Evolutionary conservation across 306 rosid species (phyloP).

Genomic region (Rosa rugosa): DNA sequence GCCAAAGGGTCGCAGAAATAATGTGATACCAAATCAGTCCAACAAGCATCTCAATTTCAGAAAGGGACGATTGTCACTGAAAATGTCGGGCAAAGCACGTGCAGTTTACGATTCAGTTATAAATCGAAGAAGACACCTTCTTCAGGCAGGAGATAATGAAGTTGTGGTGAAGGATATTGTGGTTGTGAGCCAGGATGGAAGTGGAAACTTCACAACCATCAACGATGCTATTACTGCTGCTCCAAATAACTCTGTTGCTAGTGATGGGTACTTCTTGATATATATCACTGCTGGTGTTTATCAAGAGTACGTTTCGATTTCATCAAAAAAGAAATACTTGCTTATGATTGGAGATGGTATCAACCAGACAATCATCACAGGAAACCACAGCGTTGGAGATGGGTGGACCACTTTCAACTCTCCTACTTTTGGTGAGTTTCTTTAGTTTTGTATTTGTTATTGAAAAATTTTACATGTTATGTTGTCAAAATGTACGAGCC

Average conservation of each 20-base stretch:
- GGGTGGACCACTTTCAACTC: conserved; percentile 39
- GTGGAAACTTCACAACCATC: conserved; percentile 33
- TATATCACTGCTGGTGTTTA: conserved; percentile 42
- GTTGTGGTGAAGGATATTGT: conserved; percentile 31
- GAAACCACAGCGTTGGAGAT: conserved; percentile 36
- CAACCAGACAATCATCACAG: conserved; percentile 40
- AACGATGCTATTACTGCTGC: conserved; percentile 32
- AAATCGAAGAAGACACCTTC: conserved; percentile 24
- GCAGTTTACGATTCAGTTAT: conserved; percentile 18
- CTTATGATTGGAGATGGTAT: conserved; percentile 51
- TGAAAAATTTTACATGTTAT: not conserved
- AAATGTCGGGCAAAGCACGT: conserved; percentile 23
- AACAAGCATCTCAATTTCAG: conserved; percentile 12
- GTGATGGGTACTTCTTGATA: conserved; percentile 43
- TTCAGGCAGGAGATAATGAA: conserved; percentile 17
- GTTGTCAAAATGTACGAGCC: no score
- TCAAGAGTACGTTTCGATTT: conserved; percentile 32
- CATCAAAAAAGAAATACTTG: conserved; percentile 34
- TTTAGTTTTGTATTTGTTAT: not conserved
- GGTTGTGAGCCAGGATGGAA: conserved; percentile 38
- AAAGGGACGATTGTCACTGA: conserved; percentile 26
- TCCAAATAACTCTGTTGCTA: conserved; percentile 37
- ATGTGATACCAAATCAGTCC: not conserved
- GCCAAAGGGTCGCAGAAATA: conserved; percentile 21
- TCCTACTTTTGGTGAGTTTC: conserved; percentile 28